Evolutionary conservation across 1,284 basidiomycete species (phyloP), one percentile per base, ranked within the genome.

Genomic region (Ganoderma multipileum): DNA sequence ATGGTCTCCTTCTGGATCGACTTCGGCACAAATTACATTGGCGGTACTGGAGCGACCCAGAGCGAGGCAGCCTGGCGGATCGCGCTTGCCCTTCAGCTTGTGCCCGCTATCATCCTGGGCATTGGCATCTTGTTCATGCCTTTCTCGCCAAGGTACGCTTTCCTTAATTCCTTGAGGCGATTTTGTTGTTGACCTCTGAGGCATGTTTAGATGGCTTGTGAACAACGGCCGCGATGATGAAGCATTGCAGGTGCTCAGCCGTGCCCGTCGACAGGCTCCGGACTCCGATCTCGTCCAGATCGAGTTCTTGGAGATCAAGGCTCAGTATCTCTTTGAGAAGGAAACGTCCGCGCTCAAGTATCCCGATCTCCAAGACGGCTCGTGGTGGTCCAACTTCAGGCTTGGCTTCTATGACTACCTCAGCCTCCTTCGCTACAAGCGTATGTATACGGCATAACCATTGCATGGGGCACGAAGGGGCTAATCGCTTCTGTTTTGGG

Each of bases 241-340:
- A 79, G 90, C 91, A 1, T 82, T 93, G 23, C 74, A 77, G 7
- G 90, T 90, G 11, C 84, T 95, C 18, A 89, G 91, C 74, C 80
- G 78, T 42, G 88, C 91, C 9, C 89, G 93, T 47, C 76, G 81
- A 9, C 80, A 88, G 18, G 83, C 89, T 2, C 80, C 85, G 9
- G 86, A 91, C 64, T 82, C 86, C 28, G 89, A 92, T 23, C 79
- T 91, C 12, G 89, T 95, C 8, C 89, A 92, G 72, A 90, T 93
- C 72, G 94, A 95, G 75, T 95, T 90, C 81, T 83, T 94, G 87
- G 92, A 94, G 76, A 91, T 95, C 79, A 91, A 91, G 72, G 92
- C 92, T 0, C 91, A 95, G 76, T 84, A 89, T 75, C 75, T 92
- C 2, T 93, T 94, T 71, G 91, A 94, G 78, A 84, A 87, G 72